These are phyloP conservation scores for Trichoderma endophyticum DNA, from an alignment of 2,329 filamentous ascomycete genomes.

Conservation along the genomic window DNA sequence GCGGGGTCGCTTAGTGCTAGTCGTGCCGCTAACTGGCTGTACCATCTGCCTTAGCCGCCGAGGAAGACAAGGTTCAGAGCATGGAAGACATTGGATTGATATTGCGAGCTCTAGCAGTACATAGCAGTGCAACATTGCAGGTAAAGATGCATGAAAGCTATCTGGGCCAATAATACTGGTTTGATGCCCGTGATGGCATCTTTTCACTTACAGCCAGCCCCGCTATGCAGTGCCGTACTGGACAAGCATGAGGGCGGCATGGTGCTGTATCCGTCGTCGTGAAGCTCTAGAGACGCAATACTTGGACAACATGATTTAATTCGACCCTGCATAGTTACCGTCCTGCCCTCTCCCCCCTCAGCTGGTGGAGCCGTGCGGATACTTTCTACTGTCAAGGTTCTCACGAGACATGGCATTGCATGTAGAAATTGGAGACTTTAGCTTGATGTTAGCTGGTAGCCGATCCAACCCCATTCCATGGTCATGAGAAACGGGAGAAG, in stretches of 20 bases:
- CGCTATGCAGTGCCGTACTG: background rate
- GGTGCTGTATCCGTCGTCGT: background rate
- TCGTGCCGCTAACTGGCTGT: constrained; percentile 1
- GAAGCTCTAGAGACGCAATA: background rate
- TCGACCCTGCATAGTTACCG: background rate
- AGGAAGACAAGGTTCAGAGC: background rate
- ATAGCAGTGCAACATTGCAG: background rate
- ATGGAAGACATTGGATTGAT: background rate
- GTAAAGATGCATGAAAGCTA: background rate
- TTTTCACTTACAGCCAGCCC: background rate
- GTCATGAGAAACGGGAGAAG: background rate
- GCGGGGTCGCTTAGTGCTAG: constrained; percentile 9
- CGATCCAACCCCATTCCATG: background rate
- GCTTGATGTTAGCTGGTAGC: background rate
- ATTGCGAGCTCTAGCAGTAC: background rate
- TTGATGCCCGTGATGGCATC: background rate
- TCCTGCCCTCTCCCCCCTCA: background rate
- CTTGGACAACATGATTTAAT: background rate
- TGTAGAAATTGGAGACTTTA: background rate
- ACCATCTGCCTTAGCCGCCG: background rate
- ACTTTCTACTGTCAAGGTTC: background rate
- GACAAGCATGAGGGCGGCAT: background rate
- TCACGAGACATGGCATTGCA: background rate
- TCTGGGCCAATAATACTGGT: background rate
- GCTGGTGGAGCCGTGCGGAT: background rate